Evolutionary conservation across 805 yeast genomes (phyloP).

Genomic region (Pichia eremophila): DNA sequence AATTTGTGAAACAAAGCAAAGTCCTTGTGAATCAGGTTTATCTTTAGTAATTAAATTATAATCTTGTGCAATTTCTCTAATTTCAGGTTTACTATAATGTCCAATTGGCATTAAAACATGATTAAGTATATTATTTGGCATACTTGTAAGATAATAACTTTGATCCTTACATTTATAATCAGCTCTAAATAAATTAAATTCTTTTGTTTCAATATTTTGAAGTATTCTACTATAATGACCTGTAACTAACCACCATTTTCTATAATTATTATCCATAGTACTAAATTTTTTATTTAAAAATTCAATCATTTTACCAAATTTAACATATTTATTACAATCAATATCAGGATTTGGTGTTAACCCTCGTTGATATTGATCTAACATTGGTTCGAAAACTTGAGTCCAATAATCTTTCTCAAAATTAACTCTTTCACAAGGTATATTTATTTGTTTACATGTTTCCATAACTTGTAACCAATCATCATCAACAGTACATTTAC

Average conservation of each 20-base stretch:
- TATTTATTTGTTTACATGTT: conserved; percentile 49
- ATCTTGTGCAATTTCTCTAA: conserved; percentile 56
- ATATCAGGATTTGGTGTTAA: conserved; percentile 93
- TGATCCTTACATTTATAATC: conserved; percentile 67
- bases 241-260: conserved; percentile 77
- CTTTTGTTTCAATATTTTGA: conserved; percentile 23
- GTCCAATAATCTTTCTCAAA: conserved; percentile 91
- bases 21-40: conserved; percentile 92
- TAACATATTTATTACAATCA: conserved; percentile 74
- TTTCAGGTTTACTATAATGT: conserved; percentile 61
- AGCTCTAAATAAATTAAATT: conserved; percentile 47
- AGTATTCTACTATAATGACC: conserved; percentile 69
- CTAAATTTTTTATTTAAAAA: conserved; percentile 27
- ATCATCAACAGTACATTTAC: conserved; percentile 58
- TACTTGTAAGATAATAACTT: conserved; percentile 76
- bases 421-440: conserved; percentile 68
- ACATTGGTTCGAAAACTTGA: conserved; percentile 89
- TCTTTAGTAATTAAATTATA: conserved; percentile 48
- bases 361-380: conserved; percentile 60
- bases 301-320: conserved; percentile 71
- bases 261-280: not conserved
- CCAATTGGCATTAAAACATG: conserved; percentile 74
- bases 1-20: conserved; percentile 73
- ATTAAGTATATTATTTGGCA: conserved; percentile 35
- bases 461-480: conserved; percentile 82